Evolutionary conservation across 2,329 filamentous ascomycete genomes (phyloP), one percentile per base, ranked within the genome.

Genomic region (Diatrype stigma): DNA sequence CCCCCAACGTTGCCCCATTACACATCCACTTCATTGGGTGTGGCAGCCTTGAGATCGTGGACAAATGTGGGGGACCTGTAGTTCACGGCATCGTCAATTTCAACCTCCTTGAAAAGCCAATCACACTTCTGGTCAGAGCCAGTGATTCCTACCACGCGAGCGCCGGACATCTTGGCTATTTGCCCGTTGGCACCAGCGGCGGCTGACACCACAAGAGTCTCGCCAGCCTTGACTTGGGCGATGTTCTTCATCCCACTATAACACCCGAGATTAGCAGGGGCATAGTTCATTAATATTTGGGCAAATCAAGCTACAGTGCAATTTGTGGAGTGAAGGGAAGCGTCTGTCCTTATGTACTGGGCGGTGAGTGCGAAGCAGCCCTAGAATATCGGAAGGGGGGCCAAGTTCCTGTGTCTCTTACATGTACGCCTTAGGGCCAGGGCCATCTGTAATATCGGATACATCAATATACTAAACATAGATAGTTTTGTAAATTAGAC

Each of bases 161-260:
- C 69, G 16, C 85, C 87, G 67, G 84, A 81, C 50, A 90, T 70
- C 73, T 89, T 89, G n/a, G 86, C 85, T 55, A 91, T 87, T 69
- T 92, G 88, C 6, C 87, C 87, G 6, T 90, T 87, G 1, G 86
- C 86, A 35, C 87, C 87, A 5, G 82, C 84, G 2, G 87, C 87
- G 2, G 86, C 82, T 16, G 84, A 87, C 4, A 42, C n/a, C 3
- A 19, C n/a, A 21, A 42, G 5, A 3, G 38, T 42, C 12, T 42
- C 38, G 17, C 38, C 38, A 37, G 34, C 6, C 34, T 37, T 6
- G 6, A 37, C 34, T 37, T 37, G 6, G 34, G 34, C 34, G 6
- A 47, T 47, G 17, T 23, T 38, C 11, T 47, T 47, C 45, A 47
- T 5, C 21, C 45, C 45, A 37, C 45, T 46, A 6, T 2, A 35